Evolutionary conservation across 2,329 filamentous ascomycete species (phyloP), one percentile per base, ranked within the genome.

Genomic region (Fusarium mundagurra): DNA sequence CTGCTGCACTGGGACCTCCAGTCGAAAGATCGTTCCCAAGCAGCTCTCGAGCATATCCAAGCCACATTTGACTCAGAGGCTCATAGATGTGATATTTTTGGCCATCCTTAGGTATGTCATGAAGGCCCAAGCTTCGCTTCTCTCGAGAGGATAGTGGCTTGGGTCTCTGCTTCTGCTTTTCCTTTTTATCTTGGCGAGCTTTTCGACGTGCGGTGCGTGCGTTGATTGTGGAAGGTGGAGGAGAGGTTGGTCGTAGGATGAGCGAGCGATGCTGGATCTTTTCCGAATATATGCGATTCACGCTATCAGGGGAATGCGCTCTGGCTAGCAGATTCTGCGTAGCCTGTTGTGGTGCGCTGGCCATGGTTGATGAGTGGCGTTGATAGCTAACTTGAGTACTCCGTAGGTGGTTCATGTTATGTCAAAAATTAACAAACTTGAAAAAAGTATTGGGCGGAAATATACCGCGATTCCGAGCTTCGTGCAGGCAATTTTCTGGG

Each of bases 201-300:
- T 85, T 90, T 22, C 87, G 84, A 29, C 88, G 88, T 44, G 84
- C 84, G n/a, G 88, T 85, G 70, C 92, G 90, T 27, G 88, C 88
- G 77, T 90, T 89, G 48, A 80, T 27, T 58, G 85, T 84, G 79
- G 88, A 75, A 78, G 90, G 82, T 0, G 87, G 86, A 4, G 94
- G 93, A 0, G 93, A 94, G 29, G 92, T 92, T 12, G 94, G 92
- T 47, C 92, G 91, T 8, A 98, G 90, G 78, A 92, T 90, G 64
- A 98, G 90, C 1, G 94, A 92, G 53, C 94, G 94, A 80, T 94
- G 92, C 77, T 94, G 91, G 81, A 98, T 90, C 83, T 95, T 95
- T 73, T 97, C 94, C 71, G 88, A 87, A 86, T 93, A 96, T 82
- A 98, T 93, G 61, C 91, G 88, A 39, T 86, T 85, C 62, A 92